These are phyloP conservation scores for Syzygium grande DNA, from an alignment of 345 rosid species.

Conservation along the genomic window DNA sequence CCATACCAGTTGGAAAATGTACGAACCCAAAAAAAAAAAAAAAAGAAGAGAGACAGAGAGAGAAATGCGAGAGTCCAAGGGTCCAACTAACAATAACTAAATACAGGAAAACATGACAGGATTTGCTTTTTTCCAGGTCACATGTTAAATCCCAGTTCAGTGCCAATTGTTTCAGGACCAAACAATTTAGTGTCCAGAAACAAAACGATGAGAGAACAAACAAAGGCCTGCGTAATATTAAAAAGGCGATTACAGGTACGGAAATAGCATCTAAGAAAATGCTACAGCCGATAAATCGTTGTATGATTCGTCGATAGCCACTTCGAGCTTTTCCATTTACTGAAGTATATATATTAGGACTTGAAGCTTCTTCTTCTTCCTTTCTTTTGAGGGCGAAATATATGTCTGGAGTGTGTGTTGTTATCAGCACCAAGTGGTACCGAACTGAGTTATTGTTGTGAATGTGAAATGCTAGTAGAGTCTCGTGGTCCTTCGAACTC, in stretches of 20 bases:
- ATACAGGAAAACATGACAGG: background rate
- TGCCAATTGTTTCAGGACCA: background rate
- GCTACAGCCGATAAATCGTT: background rate
- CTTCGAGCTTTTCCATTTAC: background rate
- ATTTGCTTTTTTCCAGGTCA: constrained; percentile 7
- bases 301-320: background rate
- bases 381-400: background rate
- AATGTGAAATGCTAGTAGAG: background rate
- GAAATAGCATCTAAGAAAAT: background rate
- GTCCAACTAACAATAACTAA: background rate
- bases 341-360: background rate
- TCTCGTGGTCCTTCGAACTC: background rate
- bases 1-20: background rate
- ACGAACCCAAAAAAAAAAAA: background rate
- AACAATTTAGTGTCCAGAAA: background rate
- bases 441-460: background rate
- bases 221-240: background rate
- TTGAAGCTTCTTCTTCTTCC: background rate
- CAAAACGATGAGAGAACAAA: background rate
- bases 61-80: background rate
- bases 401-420: background rate
- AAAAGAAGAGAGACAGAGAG: background rate
- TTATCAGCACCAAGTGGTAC: background rate
- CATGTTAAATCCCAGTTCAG: constrained; percentile 16
- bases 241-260: background rate